These are phyloP conservation scores for Lactarius quietus DNA, from an alignment of 768 basidiomycete genomes.

Conservation along the genomic window DNA sequence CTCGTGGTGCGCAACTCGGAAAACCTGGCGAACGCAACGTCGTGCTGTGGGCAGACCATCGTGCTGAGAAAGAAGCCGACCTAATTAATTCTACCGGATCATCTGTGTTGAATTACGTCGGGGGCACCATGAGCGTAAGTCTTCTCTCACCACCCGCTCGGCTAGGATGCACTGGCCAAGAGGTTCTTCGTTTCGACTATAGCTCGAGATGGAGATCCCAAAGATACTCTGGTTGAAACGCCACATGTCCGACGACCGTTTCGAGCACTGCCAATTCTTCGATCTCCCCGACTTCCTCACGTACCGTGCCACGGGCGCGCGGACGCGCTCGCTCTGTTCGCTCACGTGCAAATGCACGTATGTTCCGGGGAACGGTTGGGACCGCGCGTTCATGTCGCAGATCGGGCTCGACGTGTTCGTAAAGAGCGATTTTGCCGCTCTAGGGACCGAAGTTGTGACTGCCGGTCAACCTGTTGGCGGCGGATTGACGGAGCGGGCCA, in stretches of 20 bases:
- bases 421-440: constrained; percentile 69
- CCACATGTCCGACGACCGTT: constrained; percentile 69
- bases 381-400: constrained; percentile 76
- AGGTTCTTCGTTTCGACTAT: not conserved
- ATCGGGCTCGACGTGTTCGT: constrained; percentile 79
- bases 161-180: not conserved
- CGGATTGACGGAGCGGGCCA: constrained; percentile 75
- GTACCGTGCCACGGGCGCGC: constrained; percentile 76
- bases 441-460: constrained; percentile 59
- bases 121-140: constrained; percentile 88
- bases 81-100: constrained; percentile 83
- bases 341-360: constrained; percentile 96
- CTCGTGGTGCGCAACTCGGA: constrained; percentile 62
- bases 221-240: constrained; percentile 97
- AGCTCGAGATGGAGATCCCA: constrained; percentile 98
- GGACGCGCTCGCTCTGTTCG: constrained; percentile 83
- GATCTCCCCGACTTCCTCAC: constrained; percentile 97
- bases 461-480: constrained; percentile 84
- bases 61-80: constrained; percentile 89
- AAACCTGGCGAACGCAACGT: constrained; percentile 74
- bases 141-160: not conserved
- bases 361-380: constrained; percentile 86
- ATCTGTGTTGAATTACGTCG: constrained; percentile 89
- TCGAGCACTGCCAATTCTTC: constrained; percentile 76
- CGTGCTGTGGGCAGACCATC: constrained; percentile 95